These are phyloP conservation scores for Synchytrium microbalum DNA, from an alignment of 371 early-diverging fungal genomes.

Conservation along the genomic window DNA sequence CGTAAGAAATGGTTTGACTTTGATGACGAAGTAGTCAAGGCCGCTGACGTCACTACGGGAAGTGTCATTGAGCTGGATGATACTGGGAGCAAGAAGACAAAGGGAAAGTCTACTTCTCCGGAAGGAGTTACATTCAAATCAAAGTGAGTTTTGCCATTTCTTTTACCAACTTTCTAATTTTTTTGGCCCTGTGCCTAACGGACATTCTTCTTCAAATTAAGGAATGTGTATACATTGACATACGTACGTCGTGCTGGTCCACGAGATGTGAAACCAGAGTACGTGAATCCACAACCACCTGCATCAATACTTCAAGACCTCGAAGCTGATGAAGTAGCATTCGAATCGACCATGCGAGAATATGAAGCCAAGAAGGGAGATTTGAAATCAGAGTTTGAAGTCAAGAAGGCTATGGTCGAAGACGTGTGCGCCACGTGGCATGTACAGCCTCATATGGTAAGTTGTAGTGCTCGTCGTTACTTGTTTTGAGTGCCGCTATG, in stretches of 20 bases:
- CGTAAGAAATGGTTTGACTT: conserved; percentile 31
- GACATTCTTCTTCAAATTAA: conserved; percentile 11
- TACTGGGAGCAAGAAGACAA: conserved; percentile 10
- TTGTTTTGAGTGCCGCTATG: too few species aligned
- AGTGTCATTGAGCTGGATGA: conserved; percentile 21
- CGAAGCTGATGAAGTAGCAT: neutral
- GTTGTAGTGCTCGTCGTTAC: neutral
- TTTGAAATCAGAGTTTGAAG: neutral
- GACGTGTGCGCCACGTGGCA: neutral
- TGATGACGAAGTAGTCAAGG: conserved; percentile 33
- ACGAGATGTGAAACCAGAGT: conserved; percentile 11
- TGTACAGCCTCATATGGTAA: neutral
- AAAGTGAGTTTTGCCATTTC: neutral
- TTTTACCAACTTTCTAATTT: neutral
- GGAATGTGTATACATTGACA: conserved; percentile 5
- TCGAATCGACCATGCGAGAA: neutral
- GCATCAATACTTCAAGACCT: neutral
- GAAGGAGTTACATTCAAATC: conserved; percentile 4
- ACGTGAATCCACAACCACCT: neutral
- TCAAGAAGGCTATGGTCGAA: neutral
- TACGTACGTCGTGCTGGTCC: conserved; percentile 14
- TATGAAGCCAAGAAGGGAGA: neutral
- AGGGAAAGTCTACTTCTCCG: conserved; percentile 5
- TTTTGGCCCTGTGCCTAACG: too few species aligned
- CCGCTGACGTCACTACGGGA: conserved; percentile 12